These are phyloP conservation scores for Phytophthora europaea DNA, from an alignment of 352 stramenopile genomes.

Conservation along the genomic window DNA sequence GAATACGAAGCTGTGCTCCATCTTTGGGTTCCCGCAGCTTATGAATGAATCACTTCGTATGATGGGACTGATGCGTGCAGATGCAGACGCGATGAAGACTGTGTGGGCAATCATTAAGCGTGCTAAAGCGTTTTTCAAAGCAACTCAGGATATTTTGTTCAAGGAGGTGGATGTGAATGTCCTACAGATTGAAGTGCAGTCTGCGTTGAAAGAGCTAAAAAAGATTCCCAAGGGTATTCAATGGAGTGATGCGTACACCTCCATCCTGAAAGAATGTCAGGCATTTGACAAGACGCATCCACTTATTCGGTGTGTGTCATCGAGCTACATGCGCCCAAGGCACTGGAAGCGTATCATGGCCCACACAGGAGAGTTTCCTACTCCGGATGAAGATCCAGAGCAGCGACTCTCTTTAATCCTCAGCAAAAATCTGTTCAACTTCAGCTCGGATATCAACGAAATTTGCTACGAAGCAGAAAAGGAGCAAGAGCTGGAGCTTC, in stretches of 20 bases:
- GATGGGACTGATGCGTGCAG: constrained; percentile 89
- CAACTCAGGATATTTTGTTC: constrained; percentile 90
- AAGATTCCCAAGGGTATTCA: constrained; percentile 94
- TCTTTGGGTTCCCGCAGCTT: constrained; percentile 96
- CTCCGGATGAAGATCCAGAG: constrained; percentile 94
- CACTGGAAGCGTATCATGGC: constrained; percentile 95
- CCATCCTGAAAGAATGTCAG: constrained; percentile 82
- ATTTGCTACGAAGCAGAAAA: constrained; percentile 98
- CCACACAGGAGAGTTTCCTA: constrained; percentile 93
- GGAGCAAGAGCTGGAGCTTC: constrained; percentile 96
- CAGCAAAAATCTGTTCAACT: constrained; percentile 95
- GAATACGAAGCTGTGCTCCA: constrained; percentile 92
- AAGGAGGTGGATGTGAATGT: constrained; percentile 92
- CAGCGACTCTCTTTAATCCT: constrained; percentile 92
- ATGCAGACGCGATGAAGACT: constrained; percentile 81
- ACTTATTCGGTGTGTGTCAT: constrained; percentile 78
- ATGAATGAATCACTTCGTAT: constrained; percentile 93
- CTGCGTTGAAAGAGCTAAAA: constrained; percentile 95
- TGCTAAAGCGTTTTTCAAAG: constrained; percentile 75
- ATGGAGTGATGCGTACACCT: constrained; percentile 93
- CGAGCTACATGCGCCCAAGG: constrained; percentile 93
- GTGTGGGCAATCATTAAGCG: constrained; percentile 87
- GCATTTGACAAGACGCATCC: constrained; percentile 89
- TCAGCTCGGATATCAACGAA: constrained; percentile 96
- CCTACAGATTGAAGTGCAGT: constrained; percentile 96